A percentile compares a stretch with the other conserved stretches of the same genome.
These are phyloP conservation scores for Cornus controversa DNA, from an alignment of 148 eudicot genomes.

Conservation along the genomic window DNA sequence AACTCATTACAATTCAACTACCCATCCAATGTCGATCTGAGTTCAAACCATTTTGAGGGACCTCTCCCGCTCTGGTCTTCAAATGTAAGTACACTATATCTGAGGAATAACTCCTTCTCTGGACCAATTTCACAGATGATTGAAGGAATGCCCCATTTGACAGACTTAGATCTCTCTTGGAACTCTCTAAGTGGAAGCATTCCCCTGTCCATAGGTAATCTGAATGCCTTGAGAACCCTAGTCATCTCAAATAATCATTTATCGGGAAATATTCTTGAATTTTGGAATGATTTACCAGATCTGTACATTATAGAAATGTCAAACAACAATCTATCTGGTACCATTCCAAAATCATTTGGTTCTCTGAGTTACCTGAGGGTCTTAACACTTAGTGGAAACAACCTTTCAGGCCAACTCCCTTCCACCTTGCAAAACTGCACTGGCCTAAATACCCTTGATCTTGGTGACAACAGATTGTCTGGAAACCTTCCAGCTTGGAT, in stretches of 20 bases:
- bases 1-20: neutral
- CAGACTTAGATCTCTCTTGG: constrained; percentile 11
- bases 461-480: constrained; percentile 21
- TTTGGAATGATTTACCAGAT: neutral
- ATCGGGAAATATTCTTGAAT: constrained; percentile 17
- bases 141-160: constrained; percentile 4
- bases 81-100: constrained; percentile 15
- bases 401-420: constrained; percentile 20
- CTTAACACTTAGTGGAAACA: constrained; percentile 7
- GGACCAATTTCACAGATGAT: constrained; percentile 15
- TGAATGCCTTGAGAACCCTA: neutral
- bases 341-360: constrained; percentile 23
- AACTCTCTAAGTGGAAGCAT: constrained; percentile 20
- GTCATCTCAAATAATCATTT: constrained; percentile 15
- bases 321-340: constrained; percentile 19
- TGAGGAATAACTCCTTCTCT: constrained; percentile 16
- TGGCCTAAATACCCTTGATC: constrained; percentile 2
- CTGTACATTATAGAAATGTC: constrained; percentile 15
- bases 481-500: constrained; percentile 25
- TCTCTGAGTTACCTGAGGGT: neutral
- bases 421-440: constrained; percentile 16
- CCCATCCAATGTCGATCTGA: constrained; percentile 7
- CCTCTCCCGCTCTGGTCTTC: constrained; percentile 22
- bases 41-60: constrained; percentile 21
- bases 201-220: constrained; percentile 14